Evolutionary conservation across 1,139 yeast species (phyloP).

Genomic region (Entelexis sorbosivorans): DNA sequence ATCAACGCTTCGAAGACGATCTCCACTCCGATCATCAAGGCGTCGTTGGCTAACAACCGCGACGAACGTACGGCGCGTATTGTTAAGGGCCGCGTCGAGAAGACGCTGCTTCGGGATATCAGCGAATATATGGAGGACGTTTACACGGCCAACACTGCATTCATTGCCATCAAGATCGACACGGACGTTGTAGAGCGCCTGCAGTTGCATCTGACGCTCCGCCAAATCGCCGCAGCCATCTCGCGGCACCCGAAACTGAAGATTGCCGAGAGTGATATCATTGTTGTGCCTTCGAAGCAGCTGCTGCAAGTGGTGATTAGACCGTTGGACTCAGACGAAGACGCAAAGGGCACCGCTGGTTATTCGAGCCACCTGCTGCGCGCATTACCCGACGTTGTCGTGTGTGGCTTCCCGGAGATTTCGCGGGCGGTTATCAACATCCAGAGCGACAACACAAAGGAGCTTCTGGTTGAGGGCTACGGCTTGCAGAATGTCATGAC

Average conservation of each 20-base stretch:
- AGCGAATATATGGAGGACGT: constrained; percentile 89
- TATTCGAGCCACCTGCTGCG: constrained; percentile 65
- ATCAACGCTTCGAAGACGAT: constrained; percentile 93
- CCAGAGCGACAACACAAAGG: constrained; percentile 74
- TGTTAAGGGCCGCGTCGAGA: constrained; percentile 94
- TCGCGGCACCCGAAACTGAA: constrained; percentile 80
- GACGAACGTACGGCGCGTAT: constrained; percentile 98
- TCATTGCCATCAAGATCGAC: constrained; percentile 71
- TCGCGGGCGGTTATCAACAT: constrained; percentile 95
- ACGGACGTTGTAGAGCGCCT: constrained; percentile 73
- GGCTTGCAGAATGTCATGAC: constrained; percentile 95
- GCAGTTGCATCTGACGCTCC: constrained; percentile 78
- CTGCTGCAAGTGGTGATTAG: constrained; percentile 67
- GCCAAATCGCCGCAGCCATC: constrained; percentile 77
- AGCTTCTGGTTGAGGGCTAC: constrained; percentile 91
- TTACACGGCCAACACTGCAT: constrained; percentile 69
- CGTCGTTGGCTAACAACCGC: constrained; percentile 80
- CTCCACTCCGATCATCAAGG: constrained; percentile 93
- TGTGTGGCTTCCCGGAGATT: constrained; percentile 84
- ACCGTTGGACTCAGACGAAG: constrained; percentile 34
- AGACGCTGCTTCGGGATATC: constrained; percentile 76
- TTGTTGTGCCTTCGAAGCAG: constrained; percentile 50
- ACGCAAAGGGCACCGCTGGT: constrained; percentile 25
- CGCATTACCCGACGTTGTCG: constrained; percentile 72
- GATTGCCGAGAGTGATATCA: constrained; percentile 61